phyloP scores from a whole-genome alignment of 1,139 yeast genomes.

The Eremothecium gossypii region DNA sequence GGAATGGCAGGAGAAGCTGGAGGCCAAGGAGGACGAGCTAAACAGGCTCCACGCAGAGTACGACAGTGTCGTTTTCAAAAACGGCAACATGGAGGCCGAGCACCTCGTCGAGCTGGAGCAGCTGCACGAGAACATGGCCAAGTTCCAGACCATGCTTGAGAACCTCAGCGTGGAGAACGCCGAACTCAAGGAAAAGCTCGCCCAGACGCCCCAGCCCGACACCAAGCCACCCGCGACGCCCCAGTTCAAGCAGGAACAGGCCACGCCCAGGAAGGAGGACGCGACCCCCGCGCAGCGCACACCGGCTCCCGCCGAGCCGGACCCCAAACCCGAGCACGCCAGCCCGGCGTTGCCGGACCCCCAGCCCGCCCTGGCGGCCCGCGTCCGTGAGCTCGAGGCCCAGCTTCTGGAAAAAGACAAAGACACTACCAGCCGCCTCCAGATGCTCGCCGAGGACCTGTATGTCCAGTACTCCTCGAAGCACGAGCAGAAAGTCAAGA shows the following conservation, averaged over 20 bases:
- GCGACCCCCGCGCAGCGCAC: neutral
- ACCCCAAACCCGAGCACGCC: constrained; percentile 3
- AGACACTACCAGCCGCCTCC: constrained; percentile 43
- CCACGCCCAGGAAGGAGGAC: neutral
- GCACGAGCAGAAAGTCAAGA: constrained; percentile 55
- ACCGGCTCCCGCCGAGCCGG: neutral
- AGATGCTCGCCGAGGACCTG: constrained; percentile 53
- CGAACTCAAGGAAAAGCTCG: neutral
- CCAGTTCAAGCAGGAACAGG: neutral
- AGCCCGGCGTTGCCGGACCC: neutral
- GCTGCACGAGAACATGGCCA: constrained; percentile 29
- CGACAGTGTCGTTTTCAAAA: constrained; percentile 21
- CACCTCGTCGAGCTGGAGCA: constrained; percentile 32
- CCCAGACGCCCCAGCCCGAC: neutral
- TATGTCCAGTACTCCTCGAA: constrained; percentile 61
- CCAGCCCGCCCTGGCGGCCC: constrained; percentile 10
- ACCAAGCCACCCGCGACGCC: neutral
- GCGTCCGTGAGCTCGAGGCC: constrained; percentile 23
- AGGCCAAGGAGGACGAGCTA: constrained; percentile 18
- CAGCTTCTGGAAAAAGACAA: constrained; percentile 31
- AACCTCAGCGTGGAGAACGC: neutral
- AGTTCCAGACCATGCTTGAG: constrained; percentile 3
- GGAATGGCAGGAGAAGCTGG: constrained; percentile 15
- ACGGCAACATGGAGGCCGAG: constrained; percentile 27
- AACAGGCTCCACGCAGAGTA: constrained; percentile 23